Conservation (phyloP, 805 yeast genomes). For the Metschnikowia chrysomelidarum region DNA sequence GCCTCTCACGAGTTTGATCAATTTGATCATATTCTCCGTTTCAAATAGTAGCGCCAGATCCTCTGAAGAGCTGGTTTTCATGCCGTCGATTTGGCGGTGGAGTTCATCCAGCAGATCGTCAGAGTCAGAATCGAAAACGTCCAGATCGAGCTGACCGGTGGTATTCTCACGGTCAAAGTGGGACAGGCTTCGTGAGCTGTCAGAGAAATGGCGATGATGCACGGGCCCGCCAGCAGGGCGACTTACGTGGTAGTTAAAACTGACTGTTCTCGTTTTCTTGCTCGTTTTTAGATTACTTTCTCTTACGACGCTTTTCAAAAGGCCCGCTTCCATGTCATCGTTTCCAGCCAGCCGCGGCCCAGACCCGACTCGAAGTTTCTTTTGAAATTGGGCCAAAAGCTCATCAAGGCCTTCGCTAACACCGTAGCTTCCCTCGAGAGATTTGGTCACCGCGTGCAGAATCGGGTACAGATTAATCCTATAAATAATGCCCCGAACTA, state of each 20-base stretch:
- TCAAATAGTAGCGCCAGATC: slow-evolving; percentile 5
- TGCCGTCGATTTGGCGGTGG: not conserved
- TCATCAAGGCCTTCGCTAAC: slow-evolving; percentile 12
- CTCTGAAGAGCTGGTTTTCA: not conserved
- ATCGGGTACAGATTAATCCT: slow-evolving; percentile 78
- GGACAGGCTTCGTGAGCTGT: not conserved
- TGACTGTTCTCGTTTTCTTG: slow-evolving; percentile 29
- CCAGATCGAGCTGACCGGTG: slow-evolving; percentile 12
- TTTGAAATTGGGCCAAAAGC: slow-evolving; percentile 13
- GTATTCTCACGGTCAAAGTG: slow-evolving; percentile 2
- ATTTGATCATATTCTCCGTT: slow-evolving; percentile 27
- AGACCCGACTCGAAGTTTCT: slow-evolving; percentile 4
- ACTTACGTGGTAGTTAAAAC: slow-evolving; percentile 30
- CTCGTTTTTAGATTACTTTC: slow-evolving; percentile 22
- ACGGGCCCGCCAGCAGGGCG: slow-evolving; percentile 1
- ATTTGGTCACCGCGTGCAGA: slow-evolving; percentile 38
- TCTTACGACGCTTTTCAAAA: slow-evolving; percentile 15
- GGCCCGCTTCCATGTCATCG: slow-evolving; percentile 8
- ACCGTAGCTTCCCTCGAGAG: slow-evolving; percentile 28
- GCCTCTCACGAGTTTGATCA: slow-evolving; percentile 48
- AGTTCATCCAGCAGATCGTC: slow-evolving; percentile 12
- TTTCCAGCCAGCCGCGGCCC: not conserved
- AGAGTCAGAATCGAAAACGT: slow-evolving; percentile 17
- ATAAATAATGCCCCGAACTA: slow-evolving; percentile 76
- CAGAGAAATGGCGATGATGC: not conserved